Base-by-base conservation (phyloP, 1,139 yeast genomes). In the Kodamaea ohmeri region DNA sequence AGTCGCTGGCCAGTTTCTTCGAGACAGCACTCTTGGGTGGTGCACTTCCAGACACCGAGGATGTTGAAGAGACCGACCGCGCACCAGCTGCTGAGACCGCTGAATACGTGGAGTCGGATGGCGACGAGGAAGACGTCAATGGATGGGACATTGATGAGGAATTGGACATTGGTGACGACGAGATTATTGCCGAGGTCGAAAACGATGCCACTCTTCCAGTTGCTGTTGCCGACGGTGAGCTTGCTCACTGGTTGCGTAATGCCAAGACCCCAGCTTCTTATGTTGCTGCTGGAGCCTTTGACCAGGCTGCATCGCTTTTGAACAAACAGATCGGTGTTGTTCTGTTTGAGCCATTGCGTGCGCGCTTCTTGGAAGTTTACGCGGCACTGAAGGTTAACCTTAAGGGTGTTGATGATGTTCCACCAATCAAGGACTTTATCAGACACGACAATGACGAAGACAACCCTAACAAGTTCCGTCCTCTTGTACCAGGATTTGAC, bases 231-330 rank as follows among this genome's bases (percentile, higher is more conserved):
- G 71, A 74, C 14, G 76, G 80, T 25, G 97, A 92, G 60, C 62
- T 82, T 28, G 83, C 83, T 4, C 63, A 66, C 48, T 94, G 99
- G 98, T 76, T 86, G 29, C 83, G 92, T 48, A 87, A 85, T 63
- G 87, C 97, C 12, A 86, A 84, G 46, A 76, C 92, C 37, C 89
- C 97, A 4, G 97, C 96, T 26, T 89, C 87, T 26, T 88, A 88
- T 52, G 89, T 85, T 54, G 97, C 98, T 1, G 90, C 97, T 2
- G 99, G 99, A 50, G 87, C 95, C 4, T 89, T 90, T 59, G 97
- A 90, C 48, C 87, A 92, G 45, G 98, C 98, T 32, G 94, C 97
- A 26, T 92, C 88, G 51, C 76, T 94, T 56, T 75, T 94, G 54
- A 79, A 84, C 64, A 84, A 94, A 54, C 98, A 94, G 63, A 73